Base-by-base conservation (phyloP, 2,329 filamentous ascomycete species). In the Emmonsiellopsis sp. region DNA sequence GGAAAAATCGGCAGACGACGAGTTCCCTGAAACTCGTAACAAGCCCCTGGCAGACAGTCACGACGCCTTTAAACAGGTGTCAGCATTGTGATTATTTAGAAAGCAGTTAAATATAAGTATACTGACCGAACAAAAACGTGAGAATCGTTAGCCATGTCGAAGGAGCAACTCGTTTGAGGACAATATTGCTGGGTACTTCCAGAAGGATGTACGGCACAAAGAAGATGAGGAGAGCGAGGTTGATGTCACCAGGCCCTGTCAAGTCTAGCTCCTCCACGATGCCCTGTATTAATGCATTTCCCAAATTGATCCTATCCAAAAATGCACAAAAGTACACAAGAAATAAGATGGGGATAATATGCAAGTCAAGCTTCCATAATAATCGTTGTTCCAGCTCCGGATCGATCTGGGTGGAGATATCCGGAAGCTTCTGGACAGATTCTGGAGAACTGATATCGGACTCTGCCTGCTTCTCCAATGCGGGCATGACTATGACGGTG, bases 111-210 rank as follows among this genome's bases (percentile, higher is more conserved):
- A 2, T 16, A 20, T 7, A 26, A 16, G 13, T 15, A 59, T 60
- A 48, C 45, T 43, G 56, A 70, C 71, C 72, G 65, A 73, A 69
- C 15, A 63, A 60, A 38, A 70, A 65, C 64, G 74, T 73, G 40
- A 73, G 70, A 11, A 63, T 64, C 51, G 70, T 70, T 5, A 76
- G 61, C 67, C 67, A 71, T 50, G 61, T 68, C 2, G 70, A 70
- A 1, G 73, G 74, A 7, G 65, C 63, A 15, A 76, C 61, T 50
- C 65, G 69, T 53, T 71, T 73, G 55, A 78, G 62, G 7, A 78
- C 54, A n/a, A 77, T 54, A 57, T 78, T 78, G 58, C 70, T 72
- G 3, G 76, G 75, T 3, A 78, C 64, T 57, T 77, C 73, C 30
- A 69, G 67, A 9, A 75, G 58, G 7, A 75, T 68, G 59, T 76